Percentiles rank a stretch among this genome's conserved stretches.
Evolutionary conservation across 129 eudicot genomes (phyloP).

Genomic region (Erigeron canadensis): DNA sequence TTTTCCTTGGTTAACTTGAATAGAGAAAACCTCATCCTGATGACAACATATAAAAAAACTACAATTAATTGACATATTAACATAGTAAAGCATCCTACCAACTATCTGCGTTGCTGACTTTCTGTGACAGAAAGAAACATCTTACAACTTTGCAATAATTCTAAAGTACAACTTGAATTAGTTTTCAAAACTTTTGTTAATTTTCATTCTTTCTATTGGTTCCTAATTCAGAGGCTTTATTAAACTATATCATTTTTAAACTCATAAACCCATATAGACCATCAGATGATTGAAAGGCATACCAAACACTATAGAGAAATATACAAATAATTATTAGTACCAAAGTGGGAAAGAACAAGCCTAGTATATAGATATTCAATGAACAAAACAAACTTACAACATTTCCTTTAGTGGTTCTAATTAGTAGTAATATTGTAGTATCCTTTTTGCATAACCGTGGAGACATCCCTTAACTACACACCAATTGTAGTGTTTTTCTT

Average conservation of each 20-base stretch:
- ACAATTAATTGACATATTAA: background rate
- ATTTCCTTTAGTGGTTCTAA: background rate
- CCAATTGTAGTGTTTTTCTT: background rate
- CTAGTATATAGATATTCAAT: background rate
- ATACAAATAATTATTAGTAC: background rate
- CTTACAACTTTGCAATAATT: background rate
- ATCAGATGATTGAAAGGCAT: conserved; percentile 7
- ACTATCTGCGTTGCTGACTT: conserved; percentile 11
- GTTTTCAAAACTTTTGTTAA: background rate
- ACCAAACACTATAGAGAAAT: background rate
- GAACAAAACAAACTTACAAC: background rate
- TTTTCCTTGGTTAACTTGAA: too few relatives aligned
- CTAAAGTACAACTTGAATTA: background rate
- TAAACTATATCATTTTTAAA: background rate
- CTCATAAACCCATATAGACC: conserved; percentile 6
- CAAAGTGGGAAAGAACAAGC: conserved; percentile 1
- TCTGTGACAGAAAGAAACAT: background rate
- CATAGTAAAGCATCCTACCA: conserved; percentile 12
- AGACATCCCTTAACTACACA: too few relatives aligned
- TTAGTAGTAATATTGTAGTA: too few relatives aligned
- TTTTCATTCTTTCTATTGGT: conserved; percentile 12
- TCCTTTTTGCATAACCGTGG: too few relatives aligned
- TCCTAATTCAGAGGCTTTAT: conserved; percentile 7
- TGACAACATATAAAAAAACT: background rate
- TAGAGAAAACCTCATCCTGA: too few relatives aligned